Base-by-base conservation (phyloP, 495 filamentous ascomycete species). In the Tuber umbilicatum region DNA sequence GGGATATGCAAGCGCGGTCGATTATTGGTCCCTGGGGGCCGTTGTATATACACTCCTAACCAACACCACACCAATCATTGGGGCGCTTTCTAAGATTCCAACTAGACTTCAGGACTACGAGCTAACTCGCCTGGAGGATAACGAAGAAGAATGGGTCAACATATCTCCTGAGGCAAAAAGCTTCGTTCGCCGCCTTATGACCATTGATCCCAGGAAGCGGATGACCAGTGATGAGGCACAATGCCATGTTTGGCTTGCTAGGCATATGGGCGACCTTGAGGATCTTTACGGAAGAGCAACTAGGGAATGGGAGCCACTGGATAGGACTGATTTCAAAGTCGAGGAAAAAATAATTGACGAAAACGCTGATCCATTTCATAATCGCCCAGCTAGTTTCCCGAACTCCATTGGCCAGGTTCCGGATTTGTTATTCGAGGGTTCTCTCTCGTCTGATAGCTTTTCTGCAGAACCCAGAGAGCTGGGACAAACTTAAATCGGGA, bases 11-110 rank as follows among this genome's bases (percentile, higher is more conserved):
- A 87, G 86, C 74, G 85, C 88, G n/a, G 84, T 90, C 27, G 90
- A 92, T 74, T 84, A 91, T 74, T 91, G 89, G 89, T 89, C 89
- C 1, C 71, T 91, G 31, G 90, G 90, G 2, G 84, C 84, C 70
- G 82, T 91, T 2, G 84, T 88, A 1, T 84, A 83, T 4, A 81
- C 86, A 9, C 79, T 92, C 2, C 83, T 91, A 27, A 85, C 86
- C 5, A 88, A 87, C 14, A 80, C 85, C 17, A 81, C 82, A 4
- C 80, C 87, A 9, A 88, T 87, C 60, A 79, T 73, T n/a, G 76
- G 12, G 50, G 74, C 69, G 69, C 69, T 76, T 21, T 69, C 79
- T 45, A 45, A 70, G 9, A 75, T 79, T 23, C 47, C 77, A 69
- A 74, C 70, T 2, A 79, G 70, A 71, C 78, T 78, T 21, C 74